Conservation (phyloP, 768 basidiomycete species). For the Mycena rosella region DNA sequence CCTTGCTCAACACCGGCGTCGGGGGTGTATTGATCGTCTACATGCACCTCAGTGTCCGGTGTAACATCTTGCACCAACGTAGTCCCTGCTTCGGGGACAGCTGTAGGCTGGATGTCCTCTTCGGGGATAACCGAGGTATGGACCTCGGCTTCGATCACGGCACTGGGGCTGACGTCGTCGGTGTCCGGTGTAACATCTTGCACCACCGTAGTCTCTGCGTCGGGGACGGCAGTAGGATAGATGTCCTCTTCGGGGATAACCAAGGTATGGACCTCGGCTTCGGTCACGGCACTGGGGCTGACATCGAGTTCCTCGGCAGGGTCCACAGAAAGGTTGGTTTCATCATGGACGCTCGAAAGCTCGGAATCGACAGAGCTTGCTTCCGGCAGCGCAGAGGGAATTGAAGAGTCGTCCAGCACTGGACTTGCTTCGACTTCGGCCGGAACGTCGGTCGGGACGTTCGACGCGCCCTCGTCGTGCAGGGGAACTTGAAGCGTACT, state of each 20-base stretch:
- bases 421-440: not conserved
- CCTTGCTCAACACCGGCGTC: not conserved
- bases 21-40: not conserved
- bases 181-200: no score
- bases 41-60: not conserved
- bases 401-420: not conserved
- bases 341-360: not conserved
- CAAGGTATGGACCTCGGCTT: not conserved
- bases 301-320: not conserved
- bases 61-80: not conserved
- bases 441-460: not conserved
- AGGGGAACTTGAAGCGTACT: no score
- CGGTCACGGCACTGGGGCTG: not conserved
- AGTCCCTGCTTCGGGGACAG: not conserved
- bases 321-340: not conserved
- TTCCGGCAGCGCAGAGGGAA: not conserved
- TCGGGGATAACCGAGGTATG: not conserved
- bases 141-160: not conserved
- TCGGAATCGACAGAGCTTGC: not conserved
- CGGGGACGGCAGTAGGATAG: not conserved
- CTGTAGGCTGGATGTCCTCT: not conserved
- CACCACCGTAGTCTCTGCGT: not conserved
- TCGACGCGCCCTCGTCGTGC: not conserved
- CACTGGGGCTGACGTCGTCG: not conserved
- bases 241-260: not conserved